Conservation (phyloP, 2,329 filamentous ascomycete genomes). For the Penicillium hordei region DNA sequence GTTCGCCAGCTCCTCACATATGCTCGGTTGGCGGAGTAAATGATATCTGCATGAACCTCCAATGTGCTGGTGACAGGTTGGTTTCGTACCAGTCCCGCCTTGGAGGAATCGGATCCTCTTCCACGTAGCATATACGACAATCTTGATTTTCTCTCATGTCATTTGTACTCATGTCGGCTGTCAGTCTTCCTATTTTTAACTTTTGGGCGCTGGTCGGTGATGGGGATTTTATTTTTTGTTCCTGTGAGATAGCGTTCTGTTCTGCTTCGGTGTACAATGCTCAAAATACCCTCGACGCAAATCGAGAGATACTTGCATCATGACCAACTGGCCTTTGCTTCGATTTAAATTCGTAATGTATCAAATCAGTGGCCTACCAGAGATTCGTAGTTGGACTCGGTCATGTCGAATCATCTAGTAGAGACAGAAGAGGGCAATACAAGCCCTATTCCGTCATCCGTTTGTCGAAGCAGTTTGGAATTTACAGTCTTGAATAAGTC, state of each 20-base stretch:
- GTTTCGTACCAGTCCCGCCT: neutral
- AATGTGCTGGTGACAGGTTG: neutral
- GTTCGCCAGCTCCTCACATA: constrained; percentile 68
- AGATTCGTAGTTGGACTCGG: neutral
- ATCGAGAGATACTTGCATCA: constrained; percentile 27
- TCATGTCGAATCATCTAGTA: neutral
- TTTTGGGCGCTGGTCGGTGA: constrained; percentile 25
- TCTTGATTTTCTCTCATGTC: constrained; percentile 27
- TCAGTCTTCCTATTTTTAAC: constrained; percentile 11
- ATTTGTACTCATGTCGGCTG: constrained; percentile 28
- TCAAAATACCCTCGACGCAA: constrained; percentile 38
- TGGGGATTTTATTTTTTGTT: constrained; percentile 13
- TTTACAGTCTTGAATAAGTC: neutral
- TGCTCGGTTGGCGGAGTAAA: constrained; percentile 53
- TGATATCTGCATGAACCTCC: constrained; percentile 1
- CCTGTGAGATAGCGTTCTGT: constrained; percentile 26
- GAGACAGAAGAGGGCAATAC: neutral
- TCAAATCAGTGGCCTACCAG: neutral
- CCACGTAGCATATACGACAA: constrained; percentile 23
- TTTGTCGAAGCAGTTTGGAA: neutral
- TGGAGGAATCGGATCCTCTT: neutral
- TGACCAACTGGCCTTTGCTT: constrained; percentile 10
- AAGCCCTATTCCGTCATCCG: neutral
- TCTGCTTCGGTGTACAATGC: constrained; percentile 36
- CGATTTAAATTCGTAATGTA: neutral